Base-by-base conservation (phyloP, 176 grass and related monocot genomes). In the Zizania latifolia region DNA sequence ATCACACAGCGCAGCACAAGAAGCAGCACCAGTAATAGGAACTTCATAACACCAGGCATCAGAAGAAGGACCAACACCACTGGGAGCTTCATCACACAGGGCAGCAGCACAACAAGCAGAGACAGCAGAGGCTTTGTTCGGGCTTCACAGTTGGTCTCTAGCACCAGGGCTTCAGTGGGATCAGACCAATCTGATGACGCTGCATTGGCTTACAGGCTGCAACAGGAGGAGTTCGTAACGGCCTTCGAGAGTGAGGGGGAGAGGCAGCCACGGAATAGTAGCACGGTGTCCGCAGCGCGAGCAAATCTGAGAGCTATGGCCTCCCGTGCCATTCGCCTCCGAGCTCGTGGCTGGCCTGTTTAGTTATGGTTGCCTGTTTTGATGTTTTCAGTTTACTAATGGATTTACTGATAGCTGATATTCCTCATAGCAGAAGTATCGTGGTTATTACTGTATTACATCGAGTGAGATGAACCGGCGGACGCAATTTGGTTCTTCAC, bases 191-290 rank as follows among this genome's bases (percentile, higher is more conserved):
- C 91, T 41, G 89, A 86, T 16, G 94, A 97, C 75, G 88, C 86
- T 35, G 81, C 84, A 57, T 41, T 98, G 63, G 94, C 94, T 40
- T 72, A 88, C 39, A 92, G 91, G 59, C 28, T 98, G 81, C 94
- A 98, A 10, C 90, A 89, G 56, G 84, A 94, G 75, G 94, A 98
- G 72, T 98, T 91, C 81, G 72, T 89, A 79, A 83, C 77, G 13
- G 88, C 91, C 32, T 91, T 93, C 39, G 65, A 78, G 26, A 83
- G 65, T 28, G 74, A 69, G 10, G 68, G 19, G 8, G 85, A 75
- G 58, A 84, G 78, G 51, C 82, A 54, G 21, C 76, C 75, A 57
- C 68, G 40, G 15, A 88, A 34, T 26, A 53, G 40, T 15, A 88
- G 37, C 32, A 26, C 86, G 0, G 64, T 93, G 30, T 66, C 88